Base-by-base conservation (phyloP, 1,284 basidiomycete species). In the Malassezia nana region DNA sequence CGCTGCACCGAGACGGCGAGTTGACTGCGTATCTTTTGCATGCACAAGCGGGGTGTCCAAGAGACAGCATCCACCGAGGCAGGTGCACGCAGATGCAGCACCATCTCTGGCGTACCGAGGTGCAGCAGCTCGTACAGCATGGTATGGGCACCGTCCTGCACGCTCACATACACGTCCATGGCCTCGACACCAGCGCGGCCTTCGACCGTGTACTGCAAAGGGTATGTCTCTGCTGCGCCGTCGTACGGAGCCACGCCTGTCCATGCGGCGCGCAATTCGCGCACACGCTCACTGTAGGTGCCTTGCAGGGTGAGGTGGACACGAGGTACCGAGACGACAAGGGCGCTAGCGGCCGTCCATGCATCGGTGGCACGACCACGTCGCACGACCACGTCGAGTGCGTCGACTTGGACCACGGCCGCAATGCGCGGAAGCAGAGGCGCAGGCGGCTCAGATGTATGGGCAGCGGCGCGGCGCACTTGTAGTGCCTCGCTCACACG, bases 371-470 rank as follows among this genome's bases (percentile, higher is more conserved):
- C 15, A 25, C 12, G 26, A 9, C 35, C 26, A 13, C 22, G 24
- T 28, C 41, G 45, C 20, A 43, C 46, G n/a, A 47, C 22, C 12
- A 35, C 32, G 25, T 38, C 44, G n/a, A 57, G 13, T 2, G 44
- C 38, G 22, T 53, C 40, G 6, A 63, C 46, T 31, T 60, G 54
- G 9, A 55, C 50, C 1, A 63, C 39, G 24, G n/a, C 24, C 6
- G 20, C 62, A 49, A 50, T 42, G 39, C 41, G 50, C 33, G 33
- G 49, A 30, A 41, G 45, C 35, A 50, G 8, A 18, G 41, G 26
- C 20, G 16, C 5, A n/a, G 32, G 29, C 35, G 26, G n/a, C 18
- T n/a, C 22, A 13, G 22, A 4, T 7, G 25, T 1, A 39, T 12
- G n/a, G 33, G n/a, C 6, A 10, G 33, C 33, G 18, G 29, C 38